phyloP scores from a whole-genome alignment of 2,329 filamentous ascomycete genomes.

The Penicillium polonicum region DNA sequence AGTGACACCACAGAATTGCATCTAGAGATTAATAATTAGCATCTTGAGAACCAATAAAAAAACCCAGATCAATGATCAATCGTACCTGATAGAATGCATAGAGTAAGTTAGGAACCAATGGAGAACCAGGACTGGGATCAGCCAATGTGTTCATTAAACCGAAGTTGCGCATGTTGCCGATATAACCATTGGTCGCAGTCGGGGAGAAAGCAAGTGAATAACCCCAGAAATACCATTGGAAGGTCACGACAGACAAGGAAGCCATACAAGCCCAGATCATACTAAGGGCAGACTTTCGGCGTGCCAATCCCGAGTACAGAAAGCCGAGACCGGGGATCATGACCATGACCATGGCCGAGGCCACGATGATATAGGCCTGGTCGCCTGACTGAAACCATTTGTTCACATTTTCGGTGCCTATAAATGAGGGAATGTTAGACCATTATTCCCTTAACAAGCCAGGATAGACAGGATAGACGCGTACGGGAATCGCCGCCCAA shows the following conservation, averaged over 20 bases:
- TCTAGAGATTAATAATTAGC: constrained; percentile 52
- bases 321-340: constrained; percentile 98
- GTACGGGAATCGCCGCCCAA: constrained; percentile 76
- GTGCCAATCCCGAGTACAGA: constrained; percentile 95
- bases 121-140: constrained; percentile 80
- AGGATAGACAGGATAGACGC: constrained; percentile 36
- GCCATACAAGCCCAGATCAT: constrained; percentile 98
- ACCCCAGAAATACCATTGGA: constrained; percentile 99
- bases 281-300: constrained; percentile 93
- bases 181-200: constrained; percentile 80
- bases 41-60: not conserved
- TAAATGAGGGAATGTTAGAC: constrained; percentile 41
- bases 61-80: not conserved
- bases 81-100: constrained; percentile 90
- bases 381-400: constrained; percentile 93
- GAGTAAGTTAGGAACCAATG: constrained; percentile 82
- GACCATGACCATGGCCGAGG: constrained; percentile 87
- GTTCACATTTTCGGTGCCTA: constrained; percentile 84
- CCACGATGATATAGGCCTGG: constrained; percentile 87
- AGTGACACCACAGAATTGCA: constrained; percentile 96
- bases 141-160: constrained; percentile 82
- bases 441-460: not conserved
- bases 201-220: constrained; percentile 91
- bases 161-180: constrained; percentile 86
- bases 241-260: constrained; percentile 83